A percentile compares a stretch with the other conserved stretches of the same genome.
phyloP scores from a whole-genome alignment of 2,329 filamentous ascomycete species.

The Grosmannia clavigera region DNA sequence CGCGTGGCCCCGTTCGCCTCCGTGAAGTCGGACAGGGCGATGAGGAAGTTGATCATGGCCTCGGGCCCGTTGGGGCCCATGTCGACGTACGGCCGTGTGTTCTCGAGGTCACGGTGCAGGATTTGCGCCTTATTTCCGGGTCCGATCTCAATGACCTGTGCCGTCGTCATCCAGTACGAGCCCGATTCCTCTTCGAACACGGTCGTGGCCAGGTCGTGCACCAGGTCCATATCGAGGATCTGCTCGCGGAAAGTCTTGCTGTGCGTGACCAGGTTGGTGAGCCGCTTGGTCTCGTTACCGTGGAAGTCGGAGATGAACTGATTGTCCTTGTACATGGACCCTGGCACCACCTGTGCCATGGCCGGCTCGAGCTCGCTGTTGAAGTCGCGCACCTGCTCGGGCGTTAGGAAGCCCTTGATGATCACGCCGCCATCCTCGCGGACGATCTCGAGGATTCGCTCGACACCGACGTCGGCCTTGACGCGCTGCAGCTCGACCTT shows the following conservation, averaged over 20 bases:
- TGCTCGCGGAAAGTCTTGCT: slow-evolving; percentile 17
- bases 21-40: slow-evolving; percentile 17
- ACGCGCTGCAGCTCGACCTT: neutral
- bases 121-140: slow-evolving; percentile 15
- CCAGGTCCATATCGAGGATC: slow-evolving; percentile 18
- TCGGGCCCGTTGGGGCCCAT: slow-evolving; percentile 16
- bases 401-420: slow-evolving; percentile 16
- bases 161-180: slow-evolving; percentile 17
- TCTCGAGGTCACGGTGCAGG: slow-evolving; percentile 18
- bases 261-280: slow-evolving; percentile 14
- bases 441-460: slow-evolving; percentile 5
- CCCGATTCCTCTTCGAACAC: slow-evolving; percentile 16
- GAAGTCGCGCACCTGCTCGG: slow-evolving; percentile 12
- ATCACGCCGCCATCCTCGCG: slow-evolving; percentile 16
- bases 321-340: neutral
- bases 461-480: neutral
- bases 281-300: slow-evolving; percentile 16
- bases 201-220: slow-evolving; percentile 16
- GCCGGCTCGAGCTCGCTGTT: slow-evolving; percentile 15
- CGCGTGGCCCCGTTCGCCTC: slow-evolving; percentile 19
- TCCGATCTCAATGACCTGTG: slow-evolving; percentile 15
- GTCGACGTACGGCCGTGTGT: slow-evolving; percentile 14
- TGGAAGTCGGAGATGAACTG: slow-evolving; percentile 12
- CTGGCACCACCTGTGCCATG: slow-evolving; percentile 7
- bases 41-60: slow-evolving; percentile 13